A percentile compares a stretch with the other conserved stretches of the same genome.
Evolutionary conservation across 805 yeast species (phyloP).

Genomic region (Teunomyces cretensis): DNA sequence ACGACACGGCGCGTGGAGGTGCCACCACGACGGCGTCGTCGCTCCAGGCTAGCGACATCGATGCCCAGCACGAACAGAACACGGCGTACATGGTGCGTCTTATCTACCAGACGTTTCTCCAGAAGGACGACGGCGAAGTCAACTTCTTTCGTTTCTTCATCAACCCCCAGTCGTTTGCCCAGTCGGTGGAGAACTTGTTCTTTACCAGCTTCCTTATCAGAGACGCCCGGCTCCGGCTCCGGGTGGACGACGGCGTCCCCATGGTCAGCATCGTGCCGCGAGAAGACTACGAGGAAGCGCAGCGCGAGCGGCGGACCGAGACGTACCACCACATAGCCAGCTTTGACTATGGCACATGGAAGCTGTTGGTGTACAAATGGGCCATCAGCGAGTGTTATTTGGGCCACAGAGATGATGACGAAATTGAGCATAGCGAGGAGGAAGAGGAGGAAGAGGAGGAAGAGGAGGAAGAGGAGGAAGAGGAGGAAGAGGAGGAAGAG

Average conservation of each 20-base stretch:
- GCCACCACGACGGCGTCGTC: slow-evolving; percentile 52
- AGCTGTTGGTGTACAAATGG: slow-evolving; percentile 49
- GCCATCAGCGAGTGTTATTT: slow-evolving; percentile 57
- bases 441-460: slow-evolving; percentile 18
- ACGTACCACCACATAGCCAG: slow-evolving; percentile 69
- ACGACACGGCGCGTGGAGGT: slow-evolving; percentile 40
- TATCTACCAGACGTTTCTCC: slow-evolving; percentile 44
- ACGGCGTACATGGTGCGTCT: slow-evolving; percentile 64
- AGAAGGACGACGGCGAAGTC: slow-evolving; percentile 37
- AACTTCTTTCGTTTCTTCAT: slow-evolving; percentile 66
- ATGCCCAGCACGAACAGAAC: slow-evolving; percentile 51
- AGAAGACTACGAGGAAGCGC: slow-evolving; percentile 16
- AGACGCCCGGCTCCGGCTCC: slow-evolving; percentile 63
- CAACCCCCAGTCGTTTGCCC: slow-evolving; percentile 74
- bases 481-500: not conserved
- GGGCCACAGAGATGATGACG: slow-evolving; percentile 33
- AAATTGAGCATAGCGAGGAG: slow-evolving; percentile 26
- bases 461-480: slow-evolving; percentile 4
- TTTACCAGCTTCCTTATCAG: slow-evolving; percentile 76
- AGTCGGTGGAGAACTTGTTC: slow-evolving; percentile 81
- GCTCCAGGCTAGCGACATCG: slow-evolving; percentile 52
- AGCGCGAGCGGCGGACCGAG: slow-evolving; percentile 21
- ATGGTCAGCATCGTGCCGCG: slow-evolving; percentile 39
- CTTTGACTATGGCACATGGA: slow-evolving; percentile 69
- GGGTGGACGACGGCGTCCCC: slow-evolving; percentile 43